phyloP scores from a whole-genome alignment of 768 basidiomycete genomes.

The Leccinum truebloodii region DNA sequence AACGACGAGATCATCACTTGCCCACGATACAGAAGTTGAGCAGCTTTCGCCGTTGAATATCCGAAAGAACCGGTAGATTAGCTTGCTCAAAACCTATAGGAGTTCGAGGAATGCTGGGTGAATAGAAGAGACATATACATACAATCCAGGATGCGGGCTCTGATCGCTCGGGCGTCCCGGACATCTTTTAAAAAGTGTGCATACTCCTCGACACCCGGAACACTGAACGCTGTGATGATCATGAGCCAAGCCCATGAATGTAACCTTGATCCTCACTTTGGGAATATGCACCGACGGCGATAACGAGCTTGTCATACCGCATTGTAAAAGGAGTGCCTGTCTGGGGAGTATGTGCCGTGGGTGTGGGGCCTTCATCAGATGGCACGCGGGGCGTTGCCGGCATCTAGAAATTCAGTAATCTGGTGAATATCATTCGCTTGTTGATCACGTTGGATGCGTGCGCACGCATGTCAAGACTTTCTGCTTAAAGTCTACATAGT shows the following conservation, averaged over 20 bases:
- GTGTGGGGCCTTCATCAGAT: conserved; percentile 23
- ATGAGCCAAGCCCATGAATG: conserved; percentile 4
- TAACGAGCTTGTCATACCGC: conserved; percentile 77
- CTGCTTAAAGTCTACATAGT: conserved; percentile 52
- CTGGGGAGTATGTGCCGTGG: conserved; percentile 14
- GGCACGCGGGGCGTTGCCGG: conserved; percentile 55
- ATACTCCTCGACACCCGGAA: conserved; percentile 79
- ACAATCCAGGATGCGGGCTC: conserved; percentile 76
- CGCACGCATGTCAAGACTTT: conserved; percentile 62
- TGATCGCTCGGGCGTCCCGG: conserved; percentile 70
- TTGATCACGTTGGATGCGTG: conserved; percentile 12
- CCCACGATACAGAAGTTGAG: conserved; percentile 90
- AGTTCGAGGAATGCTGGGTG: conserved; percentile 2
- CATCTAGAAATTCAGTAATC: conserved; percentile 42
- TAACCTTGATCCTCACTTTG: conserved; percentile 55
- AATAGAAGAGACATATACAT: conserved; percentile 12
- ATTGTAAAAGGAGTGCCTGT: conserved; percentile 51
- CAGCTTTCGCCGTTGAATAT: conserved; percentile 69
- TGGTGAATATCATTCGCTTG: neutral
- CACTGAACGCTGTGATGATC: conserved; percentile 54
- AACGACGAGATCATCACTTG: conserved; percentile 29
- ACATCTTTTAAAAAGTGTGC: conserved; percentile 84
- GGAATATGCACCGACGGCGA: conserved; percentile 83
- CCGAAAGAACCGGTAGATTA: conserved; percentile 74
- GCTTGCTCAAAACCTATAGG: conserved; percentile 78